Conservation (phyloP, 2,329 filamentous ascomycete genomes). For the Pseudonectria buxi region DNA sequence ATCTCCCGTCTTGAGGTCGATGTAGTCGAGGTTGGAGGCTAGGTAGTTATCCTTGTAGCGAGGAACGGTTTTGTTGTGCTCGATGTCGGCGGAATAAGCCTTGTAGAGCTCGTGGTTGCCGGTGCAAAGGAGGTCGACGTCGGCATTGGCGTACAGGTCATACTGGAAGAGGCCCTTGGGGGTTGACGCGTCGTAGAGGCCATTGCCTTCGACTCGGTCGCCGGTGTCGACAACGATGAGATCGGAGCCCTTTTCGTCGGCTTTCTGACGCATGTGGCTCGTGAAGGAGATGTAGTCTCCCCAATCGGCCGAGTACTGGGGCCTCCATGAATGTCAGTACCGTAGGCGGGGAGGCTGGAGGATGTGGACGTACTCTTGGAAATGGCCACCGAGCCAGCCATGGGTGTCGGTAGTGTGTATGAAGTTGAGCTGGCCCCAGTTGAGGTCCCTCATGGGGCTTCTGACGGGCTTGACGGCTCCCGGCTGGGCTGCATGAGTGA, state of each 20-base stretch:
- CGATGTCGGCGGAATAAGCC: conserved; percentile 66
- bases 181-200: conserved; percentile 81
- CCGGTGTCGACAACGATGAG: conserved; percentile 93
- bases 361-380: conserved; percentile 63
- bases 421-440: conserved; percentile 94
- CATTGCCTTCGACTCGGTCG: conserved; percentile 89
- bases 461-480: conserved; percentile 69
- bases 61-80: conserved; percentile 73
- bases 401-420: conserved; percentile 96
- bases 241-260: conserved; percentile 73
- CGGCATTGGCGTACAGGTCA: conserved; percentile 76
- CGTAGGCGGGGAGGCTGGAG: too few relatives aligned
- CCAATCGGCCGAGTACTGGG: conserved; percentile 94
- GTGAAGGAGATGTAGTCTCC: conserved; percentile 96
- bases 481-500: conserved; percentile 59
- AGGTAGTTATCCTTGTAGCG: conserved; percentile 77
- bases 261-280: conserved; percentile 69
- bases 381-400: conserved; percentile 90
- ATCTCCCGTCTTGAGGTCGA: conserved; percentile 63
- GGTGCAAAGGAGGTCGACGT: conserved; percentile 75
- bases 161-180: conserved; percentile 87
- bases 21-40: conserved; percentile 88
- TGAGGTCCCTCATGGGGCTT: conserved; percentile 74
- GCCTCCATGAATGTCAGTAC: conserved; percentile 40
- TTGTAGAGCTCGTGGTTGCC: conserved; percentile 97